Percentiles rank a stretch among this genome's conserved stretches.
These are phyloP conservation scores for Colletotrichum sidae DNA, from an alignment of 2,329 filamentous ascomycete species.

Conservation along the genomic window DNA sequence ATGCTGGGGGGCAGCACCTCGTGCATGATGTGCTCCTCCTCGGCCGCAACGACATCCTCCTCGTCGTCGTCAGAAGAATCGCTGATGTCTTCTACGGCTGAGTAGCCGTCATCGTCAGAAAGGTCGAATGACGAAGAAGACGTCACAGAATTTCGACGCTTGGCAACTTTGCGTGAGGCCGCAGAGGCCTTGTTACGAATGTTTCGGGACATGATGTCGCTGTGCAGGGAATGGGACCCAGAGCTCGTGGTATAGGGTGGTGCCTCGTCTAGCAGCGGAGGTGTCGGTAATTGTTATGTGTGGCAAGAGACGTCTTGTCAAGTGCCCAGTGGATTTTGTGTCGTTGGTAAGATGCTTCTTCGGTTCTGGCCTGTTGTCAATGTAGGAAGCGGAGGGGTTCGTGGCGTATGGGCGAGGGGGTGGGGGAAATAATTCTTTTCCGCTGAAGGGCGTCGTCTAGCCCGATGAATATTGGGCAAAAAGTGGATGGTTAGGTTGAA, in stretches of 20 bases:
- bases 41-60: constrained; percentile 79
- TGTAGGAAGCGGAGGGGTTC: constrained; percentile 9
- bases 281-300: too few species aligned
- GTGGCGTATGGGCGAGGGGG: constrained; percentile 8
- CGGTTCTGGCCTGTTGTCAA: background rate
- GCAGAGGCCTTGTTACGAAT: constrained; percentile 59
- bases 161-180: constrained; percentile 57
- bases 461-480: constrained; percentile 31
- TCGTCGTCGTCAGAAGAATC: constrained; percentile 84
- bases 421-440: constrained; percentile 12
- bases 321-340: background rate
- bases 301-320: too few species aligned
- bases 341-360: background rate
- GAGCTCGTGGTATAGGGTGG: constrained; percentile 36
- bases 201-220: constrained; percentile 63
- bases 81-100: constrained; percentile 81
- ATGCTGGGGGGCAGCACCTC: constrained; percentile 49
- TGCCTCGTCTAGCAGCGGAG: too few species aligned
- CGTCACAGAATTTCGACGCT: constrained; percentile 62
- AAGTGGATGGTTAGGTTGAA: constrained; percentile 26
- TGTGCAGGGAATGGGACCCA: constrained; percentile 24
- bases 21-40: constrained; percentile 77
- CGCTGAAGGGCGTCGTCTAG: constrained; percentile 28
- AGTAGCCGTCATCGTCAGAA: constrained; percentile 78
- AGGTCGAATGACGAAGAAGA: constrained; percentile 69